Evolutionary conservation across 805 yeast species (phyloP), one percentile per base, ranked within the genome.

Genomic region (Ogataea pilisensis): DNA sequence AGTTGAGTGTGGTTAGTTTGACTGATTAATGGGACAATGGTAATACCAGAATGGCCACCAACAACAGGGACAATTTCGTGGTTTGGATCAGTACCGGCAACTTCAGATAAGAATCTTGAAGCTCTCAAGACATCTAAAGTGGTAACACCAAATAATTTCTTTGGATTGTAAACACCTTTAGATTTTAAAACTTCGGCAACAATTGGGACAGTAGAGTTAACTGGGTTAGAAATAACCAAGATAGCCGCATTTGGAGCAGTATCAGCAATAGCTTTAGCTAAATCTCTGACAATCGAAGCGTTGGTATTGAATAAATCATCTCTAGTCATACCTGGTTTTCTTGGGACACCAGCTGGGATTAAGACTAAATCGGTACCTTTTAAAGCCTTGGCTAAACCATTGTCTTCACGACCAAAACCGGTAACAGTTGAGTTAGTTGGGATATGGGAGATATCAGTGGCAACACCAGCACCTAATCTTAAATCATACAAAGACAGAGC

Each of bases 241-340:
- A 89, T 69, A 38, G 86, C 80, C 46, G 96, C 96, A 55, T 85
- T 76, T 62, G 96, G 96, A 51, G 85, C 76, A 66, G 73, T 63
- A 51, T 84, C 86, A 47, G 95, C 95, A 55, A 78, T 78, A 40
- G 89, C 85, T 68, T 82, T 74, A 63, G 95, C 95, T 66, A 90
- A 76, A 68, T 86, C 96, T 65, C 93, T 82, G 49, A 90, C 96
- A 66, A 90, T 90, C 38, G 95, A 83, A 39, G 97, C 97, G 63
- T 90, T 90, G 73, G 95, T 90, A 75, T 86, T 83, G 82, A 90
- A 90, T 59, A 90, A 75, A 65, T 90, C 97, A 66, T 90, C 97
- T 76, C 97, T 85, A 61, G 96, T 87, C 97, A 90, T 90, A 68
- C 97, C 97, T 54, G 97, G 97, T 75, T 89, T 90, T 80, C 95